Evolutionary conservation across 2,329 filamentous ascomycete genomes (phyloP), one percentile per base, ranked within the genome.

Genomic region (Fusarium sulawesiense): DNA sequence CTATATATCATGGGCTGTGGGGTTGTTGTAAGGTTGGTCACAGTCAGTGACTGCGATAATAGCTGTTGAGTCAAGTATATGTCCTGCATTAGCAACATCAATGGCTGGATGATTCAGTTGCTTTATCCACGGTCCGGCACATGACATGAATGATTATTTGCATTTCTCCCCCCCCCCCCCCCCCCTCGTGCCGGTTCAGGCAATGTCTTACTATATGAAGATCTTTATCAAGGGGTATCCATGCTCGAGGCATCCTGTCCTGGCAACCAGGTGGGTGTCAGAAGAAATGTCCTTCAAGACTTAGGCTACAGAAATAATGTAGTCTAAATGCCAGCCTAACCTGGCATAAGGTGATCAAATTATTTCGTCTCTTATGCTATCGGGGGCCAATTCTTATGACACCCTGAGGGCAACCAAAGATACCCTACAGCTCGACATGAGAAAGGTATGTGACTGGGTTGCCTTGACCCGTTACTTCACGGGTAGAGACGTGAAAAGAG

Each of bases 361-460:
- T 20, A 20, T 20, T 20, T 20, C 20, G 20, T 20, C 20, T 20
- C 20, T 20, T 20, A 20, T 20, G 20, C 20, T 20, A 20, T 20
- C 20, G 20, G 20, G 20, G 20, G 20, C 20, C 20, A 20, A 20
- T 20, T 20, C 20, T 20, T 20, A 20, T 20, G 20, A 20, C 20
- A 20, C 20, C 20, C 20, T 20, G 20, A 20, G 20, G 30, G 44
- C 62, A 41, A 47, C 44, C 5, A 48, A 25, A 34, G 20, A n/a
- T 61, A 61, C 62, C 63, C 61, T 66, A 61, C n/a, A 69, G 27
- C 23, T 42, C 21, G 29, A 34, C 16, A n/a, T 14, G 7, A 30
- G 7, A 23, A 34, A n/a, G 14, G 5, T n/a, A 32, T 41, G 13
- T 50, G 40, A 37, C 18, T n/a, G 20, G 37, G 32, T 41, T 14